These are phyloP conservation scores for Pedinophyceae sp. DNA, from an alignment of 139 green algal genomes.

Conservation along the genomic window DNA sequence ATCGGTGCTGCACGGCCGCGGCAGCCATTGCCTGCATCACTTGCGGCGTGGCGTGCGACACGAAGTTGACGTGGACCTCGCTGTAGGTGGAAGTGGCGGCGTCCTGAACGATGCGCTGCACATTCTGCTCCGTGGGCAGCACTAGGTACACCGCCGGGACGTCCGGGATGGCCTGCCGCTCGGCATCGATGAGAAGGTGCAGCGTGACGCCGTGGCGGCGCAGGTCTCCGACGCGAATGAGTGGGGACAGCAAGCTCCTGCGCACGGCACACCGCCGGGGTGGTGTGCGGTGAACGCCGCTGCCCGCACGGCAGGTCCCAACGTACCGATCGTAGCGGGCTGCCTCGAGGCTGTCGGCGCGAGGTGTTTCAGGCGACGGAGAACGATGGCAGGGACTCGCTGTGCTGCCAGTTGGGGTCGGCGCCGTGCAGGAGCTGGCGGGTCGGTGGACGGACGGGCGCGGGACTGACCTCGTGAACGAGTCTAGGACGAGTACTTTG, in stretches of 20 bases:
- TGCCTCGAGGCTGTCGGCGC: too few relatives aligned
- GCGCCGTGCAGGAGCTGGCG: too few relatives aligned
- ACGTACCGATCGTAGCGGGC: too few relatives aligned
- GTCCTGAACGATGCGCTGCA: conserved; percentile 59
- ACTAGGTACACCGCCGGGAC: conserved; percentile 95
- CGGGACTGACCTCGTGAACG: too few relatives aligned
- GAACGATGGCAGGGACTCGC: too few relatives aligned
- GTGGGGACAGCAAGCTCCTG: conserved; percentile 79
- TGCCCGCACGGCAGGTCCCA: too few relatives aligned
- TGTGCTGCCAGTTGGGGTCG: too few relatives aligned
- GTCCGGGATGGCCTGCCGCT: conserved; percentile 84
- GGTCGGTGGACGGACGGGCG: too few relatives aligned
- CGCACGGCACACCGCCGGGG: too few relatives aligned
- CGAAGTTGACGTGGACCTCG: conserved; percentile 85
- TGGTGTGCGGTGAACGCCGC: too few relatives aligned
- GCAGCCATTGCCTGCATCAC: conserved; percentile 47
- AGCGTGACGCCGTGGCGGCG: conserved; percentile 86
- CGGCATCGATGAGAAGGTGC: conserved; percentile 68
- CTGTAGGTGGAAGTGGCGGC: conserved; percentile 67
- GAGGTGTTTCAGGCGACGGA: too few relatives aligned
- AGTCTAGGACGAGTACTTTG: conserved; percentile 93
- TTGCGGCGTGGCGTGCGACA: conserved; percentile 34
- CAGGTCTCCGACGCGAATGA: conserved; percentile 79
- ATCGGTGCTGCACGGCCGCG: conserved; percentile 36
- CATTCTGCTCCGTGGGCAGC: conserved; percentile 38